Percentiles rank a stretch among this genome's conserved stretches.
Evolutionary conservation across 2,329 filamentous ascomycete species (phyloP).

Genomic region (Zelopaecilomyces penicillatus): DNA sequence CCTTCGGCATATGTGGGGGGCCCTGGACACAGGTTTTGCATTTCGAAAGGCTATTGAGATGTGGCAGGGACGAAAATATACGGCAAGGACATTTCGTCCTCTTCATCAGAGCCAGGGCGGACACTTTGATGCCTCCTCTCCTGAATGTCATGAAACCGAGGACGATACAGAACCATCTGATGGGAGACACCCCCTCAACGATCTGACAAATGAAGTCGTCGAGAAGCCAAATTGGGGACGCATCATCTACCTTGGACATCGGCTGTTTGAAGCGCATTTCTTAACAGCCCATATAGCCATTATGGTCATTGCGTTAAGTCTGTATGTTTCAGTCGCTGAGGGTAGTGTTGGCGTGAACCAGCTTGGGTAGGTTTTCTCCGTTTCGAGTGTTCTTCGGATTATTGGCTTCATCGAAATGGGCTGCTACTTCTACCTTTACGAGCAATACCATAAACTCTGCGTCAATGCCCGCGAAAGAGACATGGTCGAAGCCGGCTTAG

Average conservation of each 20-base stretch:
- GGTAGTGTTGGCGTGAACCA: constrained; percentile 42
- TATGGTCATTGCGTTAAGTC: constrained; percentile 51
- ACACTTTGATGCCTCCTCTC: constrained; percentile 38
- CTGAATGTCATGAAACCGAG: constrained; percentile 33
- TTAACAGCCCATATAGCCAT: constrained; percentile 60
- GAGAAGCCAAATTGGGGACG: constrained; percentile 46
- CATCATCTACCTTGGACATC: constrained; percentile 51
- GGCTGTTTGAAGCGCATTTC: constrained; percentile 68
- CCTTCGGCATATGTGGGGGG: constrained; percentile 68
- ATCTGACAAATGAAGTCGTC: constrained; percentile 43
- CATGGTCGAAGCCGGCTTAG: constrained; percentile 56
- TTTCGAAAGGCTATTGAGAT: constrained; percentile 49
- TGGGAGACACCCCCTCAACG: constrained; percentile 47
- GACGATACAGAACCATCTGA: constrained; percentile 30
- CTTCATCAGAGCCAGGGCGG: constrained; percentile 43
- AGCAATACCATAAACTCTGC: constrained; percentile 56
- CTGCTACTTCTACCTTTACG: constrained; percentile 58
- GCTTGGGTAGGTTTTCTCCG: constrained; percentile 49
- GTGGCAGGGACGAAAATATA: constrained; percentile 50
- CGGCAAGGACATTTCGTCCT: constrained; percentile 45
- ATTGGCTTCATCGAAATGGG: constrained; percentile 55
- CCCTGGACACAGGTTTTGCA: constrained; percentile 59
- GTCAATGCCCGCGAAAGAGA: constrained; percentile 53
- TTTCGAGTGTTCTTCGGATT: constrained; percentile 53
- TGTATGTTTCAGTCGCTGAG: constrained; percentile 50